Base-by-base conservation (phyloP, 805 yeast species). In the Teunomyces stri region DNA sequence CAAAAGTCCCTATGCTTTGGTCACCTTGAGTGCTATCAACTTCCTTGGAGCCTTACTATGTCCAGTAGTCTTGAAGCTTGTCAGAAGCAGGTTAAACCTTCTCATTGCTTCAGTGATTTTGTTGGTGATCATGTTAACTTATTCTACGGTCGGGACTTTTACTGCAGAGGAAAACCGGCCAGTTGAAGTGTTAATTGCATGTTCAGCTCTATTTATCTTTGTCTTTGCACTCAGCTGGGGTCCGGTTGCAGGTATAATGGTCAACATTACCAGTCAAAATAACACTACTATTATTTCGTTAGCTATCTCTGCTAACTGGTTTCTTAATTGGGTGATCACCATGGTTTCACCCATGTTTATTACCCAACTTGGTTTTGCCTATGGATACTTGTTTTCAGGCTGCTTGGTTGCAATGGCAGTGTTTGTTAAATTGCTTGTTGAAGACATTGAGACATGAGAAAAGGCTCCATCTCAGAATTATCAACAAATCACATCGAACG, bases 211-310 rank as follows among this genome's bases (percentile, higher is more conserved):
- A 6, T 61, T 56, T 37, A 51, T 61, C 30, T 44, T 61, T 12
- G 47, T 48, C 4, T 64, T 61, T 45, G 58, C 69, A 6, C 40
- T 52, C 12, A 55, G 60, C 42, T 67, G 72, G 73, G 71, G 72
- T 4, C 70, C 71, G 3, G 52, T 66, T 18, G 50, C 59, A 12
- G 65, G 65, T 3, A 53, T 64, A 35, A 12, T 61, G 28, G 55
- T 57, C 44, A 60, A 55, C 46, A 54, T 56, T 10, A 35, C 63
- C 13, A 57, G 63, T n/a, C 47, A 47, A 4, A 62, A 63, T 39
- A 52, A 57, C 38, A 56, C 60, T 34, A 16, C 50, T 7, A 51
- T 56, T 3, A 53, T 62, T 34, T 51, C 60, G 29, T 11, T 48
- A 20, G 53, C 64, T 6, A 54, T 56, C 12, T 52, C 57, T 7